phyloP scores from a whole-genome alignment of 805 yeast genomes.

The Naumovozyma baii region DNA sequence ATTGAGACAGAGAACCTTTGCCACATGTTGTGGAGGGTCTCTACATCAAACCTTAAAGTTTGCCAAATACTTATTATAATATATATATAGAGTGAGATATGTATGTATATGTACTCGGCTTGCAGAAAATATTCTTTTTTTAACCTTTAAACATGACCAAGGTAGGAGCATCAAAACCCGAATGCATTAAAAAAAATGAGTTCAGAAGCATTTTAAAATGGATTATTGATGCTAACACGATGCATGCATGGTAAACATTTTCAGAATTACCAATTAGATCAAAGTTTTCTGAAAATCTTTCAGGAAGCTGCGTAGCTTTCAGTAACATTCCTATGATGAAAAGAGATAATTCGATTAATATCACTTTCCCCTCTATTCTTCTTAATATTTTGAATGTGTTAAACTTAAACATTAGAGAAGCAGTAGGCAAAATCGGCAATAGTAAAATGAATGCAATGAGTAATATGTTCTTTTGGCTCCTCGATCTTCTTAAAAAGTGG shows the following conservation, averaged over 20 bases:
- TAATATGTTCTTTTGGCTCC: slow-evolving; percentile 50
- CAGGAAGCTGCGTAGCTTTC: slow-evolving; percentile 70
- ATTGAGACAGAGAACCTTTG: neutral
- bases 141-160: slow-evolving; percentile 10
- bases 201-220: slow-evolving; percentile 56
- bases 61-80: no score
- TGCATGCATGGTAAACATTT: slow-evolving; percentile 65
- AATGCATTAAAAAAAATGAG: slow-evolving; percentile 36
- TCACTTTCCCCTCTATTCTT: slow-evolving; percentile 47
- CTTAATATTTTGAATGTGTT: slow-evolving; percentile 40
- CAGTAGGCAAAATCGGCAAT: slow-evolving; percentile 59
- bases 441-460: slow-evolving; percentile 52
- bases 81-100: no score
- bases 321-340: slow-evolving; percentile 65
- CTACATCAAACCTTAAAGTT: neutral
- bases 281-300: slow-evolving; percentile 36
- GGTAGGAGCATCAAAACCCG: slow-evolving; percentile 18
- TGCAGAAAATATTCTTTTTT: no score
- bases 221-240: slow-evolving; percentile 58
- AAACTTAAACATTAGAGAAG: slow-evolving; percentile 36
- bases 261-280: slow-evolving; percentile 44
- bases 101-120: no score
- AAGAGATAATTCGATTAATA: slow-evolving; percentile 53
- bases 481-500: slow-evolving; percentile 46
- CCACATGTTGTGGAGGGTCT: slow-evolving; percentile 1